Conservation (phyloP, 352 stramenopile species). For the Phytophthora pini region DNA sequence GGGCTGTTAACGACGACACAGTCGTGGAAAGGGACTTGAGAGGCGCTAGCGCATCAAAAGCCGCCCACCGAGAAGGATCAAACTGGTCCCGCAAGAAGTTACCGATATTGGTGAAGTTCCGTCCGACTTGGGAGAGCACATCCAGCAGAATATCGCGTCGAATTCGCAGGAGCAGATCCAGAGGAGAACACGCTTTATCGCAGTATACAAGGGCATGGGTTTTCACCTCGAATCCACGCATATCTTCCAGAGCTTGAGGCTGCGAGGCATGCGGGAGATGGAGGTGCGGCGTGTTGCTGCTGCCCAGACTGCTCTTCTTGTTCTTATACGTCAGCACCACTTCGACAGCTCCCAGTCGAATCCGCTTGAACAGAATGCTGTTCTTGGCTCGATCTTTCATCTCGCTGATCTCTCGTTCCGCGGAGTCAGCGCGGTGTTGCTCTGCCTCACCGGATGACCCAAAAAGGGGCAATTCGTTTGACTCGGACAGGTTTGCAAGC, state of each 20-base stretch:
- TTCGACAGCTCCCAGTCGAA: slow-evolving; percentile 78
- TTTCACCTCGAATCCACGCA: slow-evolving; percentile 88
- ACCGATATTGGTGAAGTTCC: slow-evolving; percentile 89
- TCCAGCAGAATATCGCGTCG: slow-evolving; percentile 84
- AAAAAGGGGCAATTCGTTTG: slow-evolving; percentile 39
- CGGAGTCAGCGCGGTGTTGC: slow-evolving; percentile 11
- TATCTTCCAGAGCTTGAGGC: slow-evolving; percentile 77
- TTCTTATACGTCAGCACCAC: slow-evolving; percentile 86
- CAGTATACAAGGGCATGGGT: slow-evolving; percentile 87
- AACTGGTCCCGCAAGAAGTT: slow-evolving; percentile 86
- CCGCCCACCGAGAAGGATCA: slow-evolving; percentile 68
- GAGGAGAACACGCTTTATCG: slow-evolving; percentile 85
- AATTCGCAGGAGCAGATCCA: slow-evolving; percentile 76
- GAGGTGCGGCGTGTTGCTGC: slow-evolving; percentile 16
- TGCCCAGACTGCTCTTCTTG: slow-evolving; percentile 50
- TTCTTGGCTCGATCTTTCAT: slow-evolving; percentile 53
- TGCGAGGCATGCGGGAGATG: slow-evolving; percentile 24
- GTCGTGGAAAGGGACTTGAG: slow-evolving; percentile 56
- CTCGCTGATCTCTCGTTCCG: slow-evolving; percentile 39
- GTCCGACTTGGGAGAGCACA: slow-evolving; percentile 82
- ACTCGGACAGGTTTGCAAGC: slow-evolving; percentile 27
- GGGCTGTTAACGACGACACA: slow-evolving; percentile 28
- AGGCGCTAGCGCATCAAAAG: slow-evolving; percentile 71
- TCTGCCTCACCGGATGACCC: slow-evolving; percentile 9
- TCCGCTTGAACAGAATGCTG: slow-evolving; percentile 83